Percentiles rank a stretch among this genome's conserved stretches.
Evolutionary conservation across 2,329 filamentous ascomycete genomes (phyloP).

Genomic region (Penicillium sp.): DNA sequence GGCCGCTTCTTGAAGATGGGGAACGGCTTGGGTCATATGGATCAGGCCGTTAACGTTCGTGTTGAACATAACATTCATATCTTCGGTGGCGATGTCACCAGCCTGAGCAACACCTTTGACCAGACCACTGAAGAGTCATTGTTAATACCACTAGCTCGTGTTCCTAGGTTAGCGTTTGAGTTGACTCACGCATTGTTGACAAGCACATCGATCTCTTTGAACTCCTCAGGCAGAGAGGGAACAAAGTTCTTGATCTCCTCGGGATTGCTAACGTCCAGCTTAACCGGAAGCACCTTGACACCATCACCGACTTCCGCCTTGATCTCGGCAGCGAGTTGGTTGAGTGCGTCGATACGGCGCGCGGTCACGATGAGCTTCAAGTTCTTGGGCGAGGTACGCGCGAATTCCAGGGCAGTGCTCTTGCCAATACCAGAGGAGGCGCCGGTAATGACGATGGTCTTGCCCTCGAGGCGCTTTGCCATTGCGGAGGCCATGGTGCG

Average conservation of each 20-base stretch:
- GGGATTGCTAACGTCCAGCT: constrained; percentile 80
- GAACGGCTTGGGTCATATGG: constrained; percentile 88
- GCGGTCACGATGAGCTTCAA: constrained; percentile 84
- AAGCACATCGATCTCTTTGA: constrained; percentile 76
- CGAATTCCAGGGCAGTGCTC: constrained; percentile 77
- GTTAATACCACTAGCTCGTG: constrained; percentile 5
- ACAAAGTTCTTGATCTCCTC: constrained; percentile 71
- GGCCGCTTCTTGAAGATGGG: constrained; percentile 68
- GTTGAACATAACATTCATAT: constrained; percentile 80
- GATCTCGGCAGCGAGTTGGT: constrained; percentile 72
- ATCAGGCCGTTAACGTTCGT: constrained; percentile 95
- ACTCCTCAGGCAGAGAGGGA: constrained; percentile 68
- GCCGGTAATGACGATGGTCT: constrained; percentile 87
- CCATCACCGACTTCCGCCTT: constrained; percentile 68
- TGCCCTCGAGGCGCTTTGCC: constrained; percentile 80
- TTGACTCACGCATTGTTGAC: constrained; percentile 97
- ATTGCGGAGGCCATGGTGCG: constrained; percentile 63
- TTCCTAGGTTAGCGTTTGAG: constrained; percentile 44
- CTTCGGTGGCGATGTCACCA: constrained; percentile 72
- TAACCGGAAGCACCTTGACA: constrained; percentile 74
- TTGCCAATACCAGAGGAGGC: constrained; percentile 87
- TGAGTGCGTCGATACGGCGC: constrained; percentile 72
- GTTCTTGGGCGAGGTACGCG: constrained; percentile 70
- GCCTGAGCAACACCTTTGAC: constrained; percentile 84
- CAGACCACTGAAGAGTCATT: constrained; percentile 57